These are phyloP conservation scores for Diaporthe vexans DNA, from an alignment of 2,329 filamentous ascomycete species.

Conservation along the genomic window DNA sequence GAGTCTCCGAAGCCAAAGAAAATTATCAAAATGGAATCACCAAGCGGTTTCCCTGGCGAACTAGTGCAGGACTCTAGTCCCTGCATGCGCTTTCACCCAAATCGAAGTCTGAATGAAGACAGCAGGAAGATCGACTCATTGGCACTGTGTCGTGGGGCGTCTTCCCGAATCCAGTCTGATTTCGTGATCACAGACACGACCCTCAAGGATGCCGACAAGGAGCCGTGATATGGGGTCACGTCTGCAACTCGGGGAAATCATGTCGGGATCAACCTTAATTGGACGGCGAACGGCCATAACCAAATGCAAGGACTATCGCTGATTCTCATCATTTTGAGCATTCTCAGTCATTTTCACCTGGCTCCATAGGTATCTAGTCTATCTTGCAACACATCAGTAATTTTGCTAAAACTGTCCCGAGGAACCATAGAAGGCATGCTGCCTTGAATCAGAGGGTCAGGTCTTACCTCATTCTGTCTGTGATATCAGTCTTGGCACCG, in stretches of 20 bases:
- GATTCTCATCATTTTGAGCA: background rate
- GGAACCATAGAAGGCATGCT: background rate
- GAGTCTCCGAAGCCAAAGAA: conserved; percentile 8
- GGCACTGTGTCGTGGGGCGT: conserved; percentile 33
- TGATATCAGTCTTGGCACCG: conserved; percentile 11
- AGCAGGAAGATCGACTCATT: background rate
- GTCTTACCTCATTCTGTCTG: conserved; percentile 32
- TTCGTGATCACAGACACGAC: background rate
- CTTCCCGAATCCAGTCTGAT: background rate
- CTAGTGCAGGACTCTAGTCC: conserved; percentile 3
- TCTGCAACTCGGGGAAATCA: background rate
- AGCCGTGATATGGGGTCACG: background rate
- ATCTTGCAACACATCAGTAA: conserved; percentile 28
- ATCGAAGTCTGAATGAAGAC: background rate
- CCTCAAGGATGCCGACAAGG: background rate
- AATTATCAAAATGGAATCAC: background rate
- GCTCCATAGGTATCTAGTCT: conserved; percentile 37
- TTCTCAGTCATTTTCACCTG: conserved; percentile 8
- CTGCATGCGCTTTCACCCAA: conserved; percentile 14
- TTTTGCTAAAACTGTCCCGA: background rate
- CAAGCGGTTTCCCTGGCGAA: background rate
- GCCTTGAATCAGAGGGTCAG: background rate
- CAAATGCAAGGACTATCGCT: background rate
- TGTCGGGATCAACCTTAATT: no score
- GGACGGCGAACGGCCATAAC: background rate